Percentiles rank a stretch among this genome's conserved stretches.
These are phyloP conservation scores for Suhomyces coccinellae DNA, from an alignment of 1,139 yeast genomes.

Conservation along the genomic window DNA sequence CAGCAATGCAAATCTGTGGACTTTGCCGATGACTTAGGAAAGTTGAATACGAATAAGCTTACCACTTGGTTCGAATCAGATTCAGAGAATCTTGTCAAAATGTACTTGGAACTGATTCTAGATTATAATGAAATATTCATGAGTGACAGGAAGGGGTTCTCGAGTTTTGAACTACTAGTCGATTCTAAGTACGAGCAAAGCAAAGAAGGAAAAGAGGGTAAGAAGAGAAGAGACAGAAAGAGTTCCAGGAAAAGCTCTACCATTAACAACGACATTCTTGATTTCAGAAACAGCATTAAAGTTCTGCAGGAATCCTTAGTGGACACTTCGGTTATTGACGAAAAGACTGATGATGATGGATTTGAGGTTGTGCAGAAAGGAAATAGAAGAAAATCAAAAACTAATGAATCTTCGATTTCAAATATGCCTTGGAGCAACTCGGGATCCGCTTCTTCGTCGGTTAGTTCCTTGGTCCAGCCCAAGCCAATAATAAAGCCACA, in stretches of 20 bases:
- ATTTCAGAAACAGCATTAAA: conserved; percentile 24
- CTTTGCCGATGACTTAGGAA: conserved; percentile 21
- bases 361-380: conserved; percentile 34
- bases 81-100: conserved; percentile 24
- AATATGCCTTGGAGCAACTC: conserved; percentile 11
- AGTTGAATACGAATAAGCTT: conserved; percentile 13
- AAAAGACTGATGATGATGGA: conserved; percentile 22
- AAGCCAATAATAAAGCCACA: not conserved
- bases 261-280: conserved; percentile 23
- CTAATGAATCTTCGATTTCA: conserved; percentile 1
- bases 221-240: conserved; percentile 20
- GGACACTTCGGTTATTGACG: conserved; percentile 26
- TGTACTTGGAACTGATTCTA: conserved; percentile 35
- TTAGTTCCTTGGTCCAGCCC: not conserved
- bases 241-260: conserved; percentile 34
- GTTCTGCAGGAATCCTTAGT: conserved; percentile 25
- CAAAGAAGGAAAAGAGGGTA: conserved; percentile 14
- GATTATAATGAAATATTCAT: conserved; percentile 53
- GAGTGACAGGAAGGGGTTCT: conserved; percentile 41
- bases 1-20: conserved; percentile 30
- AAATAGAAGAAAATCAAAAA: conserved; percentile 23
- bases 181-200: conserved; percentile 36
- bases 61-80: conserved; percentile 25
- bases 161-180: conserved; percentile 49
- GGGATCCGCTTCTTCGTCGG: conserved; percentile 2